A percentile compares a stretch with the other conserved stretches of the same genome.
Evolutionary conservation across 2,329 filamentous ascomycete genomes (phyloP).

Genomic region (Amphichorda felina): DNA sequence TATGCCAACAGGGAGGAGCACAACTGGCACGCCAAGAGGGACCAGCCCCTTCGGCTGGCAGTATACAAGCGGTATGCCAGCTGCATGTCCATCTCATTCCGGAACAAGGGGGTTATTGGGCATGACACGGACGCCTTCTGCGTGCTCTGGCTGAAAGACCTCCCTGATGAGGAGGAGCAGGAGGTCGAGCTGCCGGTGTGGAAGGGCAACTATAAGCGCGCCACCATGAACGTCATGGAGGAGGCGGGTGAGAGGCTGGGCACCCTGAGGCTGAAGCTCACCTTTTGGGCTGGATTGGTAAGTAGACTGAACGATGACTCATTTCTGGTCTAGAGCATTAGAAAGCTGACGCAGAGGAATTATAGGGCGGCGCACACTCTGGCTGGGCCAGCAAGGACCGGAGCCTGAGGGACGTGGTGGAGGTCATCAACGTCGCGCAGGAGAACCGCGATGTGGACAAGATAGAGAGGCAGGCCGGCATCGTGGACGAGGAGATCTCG

Average conservation of each 20-base stretch:
- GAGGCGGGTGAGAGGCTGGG: conserved; percentile 35
- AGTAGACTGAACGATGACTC: conserved; percentile 1
- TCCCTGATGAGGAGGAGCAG: conserved; percentile 53
- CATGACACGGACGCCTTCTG: conserved; percentile 47
- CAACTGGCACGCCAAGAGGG: conserved; percentile 41
- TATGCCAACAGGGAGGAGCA: conserved; percentile 31
- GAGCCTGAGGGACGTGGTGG: conserved; percentile 24
- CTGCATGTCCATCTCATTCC: conserved; percentile 44
- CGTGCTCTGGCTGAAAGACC: conserved; percentile 57
- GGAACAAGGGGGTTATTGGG: conserved; percentile 15
- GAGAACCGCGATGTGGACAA: conserved; percentile 19
- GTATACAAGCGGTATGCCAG: conserved; percentile 46
- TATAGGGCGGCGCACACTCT: conserved; percentile 21
- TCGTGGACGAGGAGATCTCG: conserved; percentile 18
- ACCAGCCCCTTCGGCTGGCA: conserved; percentile 31
- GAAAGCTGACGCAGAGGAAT: background rate
- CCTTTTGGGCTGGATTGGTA: conserved; percentile 24
- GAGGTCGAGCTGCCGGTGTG: conserved; percentile 50
- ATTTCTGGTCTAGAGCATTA: too few relatives aligned
- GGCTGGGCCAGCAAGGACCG: conserved; percentile 20
- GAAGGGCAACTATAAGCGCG: conserved; percentile 42
- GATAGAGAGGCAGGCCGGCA: conserved; percentile 20
- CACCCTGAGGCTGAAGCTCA: conserved; percentile 26
- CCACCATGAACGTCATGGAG: conserved; percentile 29
- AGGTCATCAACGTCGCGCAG: conserved; percentile 33